Evolutionary conservation across 352 stramenopile genomes (phyloP), one percentile per base, ranked within the genome.

Genomic region (Sclerospora graminicola): DNA sequence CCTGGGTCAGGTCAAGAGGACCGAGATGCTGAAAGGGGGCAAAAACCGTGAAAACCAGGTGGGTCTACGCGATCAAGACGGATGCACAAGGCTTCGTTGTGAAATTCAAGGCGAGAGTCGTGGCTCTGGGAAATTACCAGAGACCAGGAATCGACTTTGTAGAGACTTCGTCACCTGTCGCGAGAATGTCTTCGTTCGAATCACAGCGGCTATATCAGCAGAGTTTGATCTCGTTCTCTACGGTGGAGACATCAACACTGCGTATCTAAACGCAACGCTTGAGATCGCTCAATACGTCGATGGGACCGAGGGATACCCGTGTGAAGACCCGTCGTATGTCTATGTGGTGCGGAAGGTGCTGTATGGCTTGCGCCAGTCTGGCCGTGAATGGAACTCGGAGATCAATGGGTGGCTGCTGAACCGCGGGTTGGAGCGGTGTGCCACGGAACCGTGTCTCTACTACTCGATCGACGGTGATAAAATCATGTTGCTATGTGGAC

Each of bases 401-500:
- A 8, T 63, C 5, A 47, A 54, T 27, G 5, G 2, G 1, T 59
- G 54, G 48, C 48, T 57, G 8, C 14, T 44, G 20, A n/a, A 26
- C 1, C 41, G 31, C 23, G 37, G 41, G 0, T 62, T 52, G 7
- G 15, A 51, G 29, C 34, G 36, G 18, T 52, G 31, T 5, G 8
- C 2, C 0, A 57, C 47, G 1, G 45, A 62, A 5, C 53, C 47
- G 8, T 62, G 53, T 10, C n/a, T 62, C 8, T 62, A 57, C 23
- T 48, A 48, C 29, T 43, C 27, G 14, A 24, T 37, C 6, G 14
- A 4, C 13, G 45, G 38, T 34, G 40, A 28, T 3, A 23, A 37
- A 14, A 56, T 57, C 16, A 36, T 37, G 11, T 31, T 66, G 7
- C 29, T 54, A 9, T 32, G 51, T 66, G 1, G 50, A 66, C 42